Evolutionary conservation across 164 flowering plant genomes (phyloP), one percentile per base, ranked within the genome.

Genomic region (Aristolochia contorta): DNA sequence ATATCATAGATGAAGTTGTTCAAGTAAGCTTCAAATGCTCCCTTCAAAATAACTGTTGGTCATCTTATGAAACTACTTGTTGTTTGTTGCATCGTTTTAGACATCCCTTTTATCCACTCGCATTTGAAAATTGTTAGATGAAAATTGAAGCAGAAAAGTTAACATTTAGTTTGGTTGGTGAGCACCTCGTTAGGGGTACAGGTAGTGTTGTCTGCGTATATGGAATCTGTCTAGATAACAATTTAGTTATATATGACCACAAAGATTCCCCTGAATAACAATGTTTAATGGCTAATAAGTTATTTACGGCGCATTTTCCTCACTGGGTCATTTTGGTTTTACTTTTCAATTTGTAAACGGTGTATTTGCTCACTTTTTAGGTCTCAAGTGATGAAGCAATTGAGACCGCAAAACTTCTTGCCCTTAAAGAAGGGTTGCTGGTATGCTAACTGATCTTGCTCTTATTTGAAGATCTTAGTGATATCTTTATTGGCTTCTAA

Each of bases 361-460:
- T 49, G n/a, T 49, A 18, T 18, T 2, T 49, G 53, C 43, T 49
- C 12, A 16, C 16, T 59, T 12, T 20, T 45, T 55, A 75, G 79
- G 47, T 75, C n/a, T 72, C 79, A 70, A 75, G 79, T 54, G 76
- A 75, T 41, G 79, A 75, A 65, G 70, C 79, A 37, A 72, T 75
- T 72, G 79, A 75, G 60, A 75, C 68, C 22, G 76, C 76, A 48
- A 75, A 72, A 67, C 70, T 65, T 51, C 76, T 75, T 72, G 76
- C 76, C 1, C 30, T 65, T 54, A 75, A 75, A 63, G 79, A 75
- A 62, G 79, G 79, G 16, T 67, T 75, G 62, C 58, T 75, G 70
- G 79, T 75, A 61, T 61, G 72, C 62, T 49, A 2, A 4, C 43
- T 37, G 10, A 0, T 10, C 43, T 37, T 27, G 2, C 43, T 37